Evolutionary conservation across 2,329 filamentous ascomycete genomes (phyloP), one percentile per base, ranked within the genome.

Genomic region (Colletotrichum agaves): DNA sequence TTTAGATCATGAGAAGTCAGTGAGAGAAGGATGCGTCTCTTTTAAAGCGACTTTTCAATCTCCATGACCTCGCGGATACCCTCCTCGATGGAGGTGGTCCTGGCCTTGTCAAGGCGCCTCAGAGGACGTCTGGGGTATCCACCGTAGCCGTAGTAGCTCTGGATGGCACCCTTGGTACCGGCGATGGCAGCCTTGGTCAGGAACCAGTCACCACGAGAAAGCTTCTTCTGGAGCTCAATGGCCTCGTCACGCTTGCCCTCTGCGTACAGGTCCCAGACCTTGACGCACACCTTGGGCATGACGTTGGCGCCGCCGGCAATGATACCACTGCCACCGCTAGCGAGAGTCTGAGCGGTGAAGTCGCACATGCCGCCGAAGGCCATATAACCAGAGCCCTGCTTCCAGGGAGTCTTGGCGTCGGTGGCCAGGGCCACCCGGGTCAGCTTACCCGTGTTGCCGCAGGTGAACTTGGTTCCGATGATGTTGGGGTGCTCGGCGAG

Each of bases 391-490:
- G 84, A 87, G 37, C 87, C 88, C 69, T 85, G 81, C 7, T 80
- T 76, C 67, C 77, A 80, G 11, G 91, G 88, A 0, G 90, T 93
- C 78, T 89, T 88, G 64, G 93, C 92, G 73, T 91, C 82, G 53
- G 90, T 88, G 50, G 89, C 92, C 13, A 86, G 80, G 6, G 93
- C 93, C 4, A 97, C 92, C 35, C 93, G 90, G 12, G 93, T 95
- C 71, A 97, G 86, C 82, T 97, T 97, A 71, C 93, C 93, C 1
- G 93, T 96, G 83, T 93, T 96, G 71, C 92, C 93, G 77, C 93
- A 97, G 44, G 93, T 97, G 84, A 97, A 97, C 79, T 97, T 97
- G 62, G 93, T 94, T 70, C 93, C 93, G 70, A 94, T 83, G 74
- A 97, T 93, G 80, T 97, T 97, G 71, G 90, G 88, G 80, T 97